Evolutionary conservation across 2,329 filamentous ascomycete genomes (phyloP).

Genomic region (Colletotrichum higginsianum): DNA sequence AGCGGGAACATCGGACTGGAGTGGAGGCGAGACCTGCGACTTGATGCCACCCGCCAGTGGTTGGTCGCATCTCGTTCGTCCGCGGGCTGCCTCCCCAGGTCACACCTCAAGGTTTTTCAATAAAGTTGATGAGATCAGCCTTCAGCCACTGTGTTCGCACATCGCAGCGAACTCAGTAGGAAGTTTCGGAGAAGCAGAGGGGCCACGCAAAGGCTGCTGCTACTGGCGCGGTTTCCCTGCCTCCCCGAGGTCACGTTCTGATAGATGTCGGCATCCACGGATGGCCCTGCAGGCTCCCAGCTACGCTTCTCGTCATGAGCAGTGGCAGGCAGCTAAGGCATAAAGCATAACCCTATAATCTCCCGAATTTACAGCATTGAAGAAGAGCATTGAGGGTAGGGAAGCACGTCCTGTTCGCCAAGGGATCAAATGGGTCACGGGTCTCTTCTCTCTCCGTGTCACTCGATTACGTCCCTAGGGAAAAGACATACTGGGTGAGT

Average conservation of each 20-base stretch:
- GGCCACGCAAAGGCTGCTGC: background rate
- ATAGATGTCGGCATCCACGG: slow-evolving; percentile 17
- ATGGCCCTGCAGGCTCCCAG: slow-evolving; percentile 28
- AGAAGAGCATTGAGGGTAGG: background rate
- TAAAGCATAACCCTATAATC: slow-evolving; percentile 4
- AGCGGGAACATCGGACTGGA: slow-evolving; percentile 36
- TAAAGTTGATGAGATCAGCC: background rate
- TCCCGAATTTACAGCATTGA: slow-evolving; percentile 14
- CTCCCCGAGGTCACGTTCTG: background rate
- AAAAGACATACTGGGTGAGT: slow-evolving; percentile 4
- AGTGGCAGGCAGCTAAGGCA: slow-evolving; percentile 17
- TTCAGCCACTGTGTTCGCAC: background rate
- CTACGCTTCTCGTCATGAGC: background rate
- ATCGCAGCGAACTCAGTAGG: background rate
- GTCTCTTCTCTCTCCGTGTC: background rate
- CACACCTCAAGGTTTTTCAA: background rate
- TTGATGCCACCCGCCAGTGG: background rate
- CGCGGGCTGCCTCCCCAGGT: slow-evolving; percentile 17
- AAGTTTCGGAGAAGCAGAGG: background rate
- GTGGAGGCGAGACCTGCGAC: slow-evolving; percentile 14
- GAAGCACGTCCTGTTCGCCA: slow-evolving; percentile 20
- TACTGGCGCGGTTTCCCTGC: slow-evolving; percentile 1
- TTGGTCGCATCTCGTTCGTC: slow-evolving; percentile 4
- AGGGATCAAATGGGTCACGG: slow-evolving; percentile 27
- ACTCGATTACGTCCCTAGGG: background rate